Percentiles rank a stretch among this genome's conserved stretches.
These are phyloP conservation scores for Ophiostoma triangulosporum DNA, from an alignment of 2,329 filamentous ascomycete genomes.

Conservation along the genomic window DNA sequence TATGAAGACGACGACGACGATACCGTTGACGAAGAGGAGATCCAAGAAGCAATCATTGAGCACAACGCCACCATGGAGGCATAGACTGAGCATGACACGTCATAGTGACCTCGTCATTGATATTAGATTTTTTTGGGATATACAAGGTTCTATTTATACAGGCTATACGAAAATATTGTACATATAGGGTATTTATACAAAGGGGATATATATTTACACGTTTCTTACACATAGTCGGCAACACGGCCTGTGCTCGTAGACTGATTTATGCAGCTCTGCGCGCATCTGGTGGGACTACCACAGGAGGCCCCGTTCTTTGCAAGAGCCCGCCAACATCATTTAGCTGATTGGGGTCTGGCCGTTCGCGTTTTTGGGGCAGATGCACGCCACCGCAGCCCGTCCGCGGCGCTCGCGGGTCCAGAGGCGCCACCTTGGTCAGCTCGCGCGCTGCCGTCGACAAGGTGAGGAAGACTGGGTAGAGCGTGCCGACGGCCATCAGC, in stretches of 20 bases:
- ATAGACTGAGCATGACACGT: neutral
- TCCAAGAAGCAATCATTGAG: slow-evolving; percentile 21
- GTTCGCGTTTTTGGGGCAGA: neutral
- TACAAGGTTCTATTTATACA: too few relatives aligned
- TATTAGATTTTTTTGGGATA: too few relatives aligned
- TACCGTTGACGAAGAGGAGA: slow-evolving; percentile 21
- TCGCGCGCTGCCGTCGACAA: slow-evolving; percentile 31
- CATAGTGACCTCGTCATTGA: too few relatives aligned
- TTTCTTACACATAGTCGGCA: too few relatives aligned
- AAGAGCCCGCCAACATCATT: neutral
- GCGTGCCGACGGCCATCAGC: slow-evolving; percentile 31
- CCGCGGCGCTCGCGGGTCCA: neutral
- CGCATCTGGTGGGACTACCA: neutral
- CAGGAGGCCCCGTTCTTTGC: neutral
- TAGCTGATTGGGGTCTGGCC: neutral
- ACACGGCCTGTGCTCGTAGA: too few relatives aligned
- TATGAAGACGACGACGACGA: slow-evolving; percentile 26
- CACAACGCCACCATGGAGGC: slow-evolving; percentile 21
- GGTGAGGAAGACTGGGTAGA: slow-evolving; percentile 37
- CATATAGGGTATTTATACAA: too few relatives aligned
- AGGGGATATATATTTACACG: too few relatives aligned
- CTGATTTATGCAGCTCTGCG: too few relatives aligned
- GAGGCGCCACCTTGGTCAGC: slow-evolving; percentile 16
- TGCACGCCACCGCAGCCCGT: neutral
- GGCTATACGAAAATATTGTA: too few relatives aligned